These are phyloP conservation scores for Fonsecaea pedrosoi DNA, from an alignment of 2,329 filamentous ascomycete species.

Conservation along the genomic window DNA sequence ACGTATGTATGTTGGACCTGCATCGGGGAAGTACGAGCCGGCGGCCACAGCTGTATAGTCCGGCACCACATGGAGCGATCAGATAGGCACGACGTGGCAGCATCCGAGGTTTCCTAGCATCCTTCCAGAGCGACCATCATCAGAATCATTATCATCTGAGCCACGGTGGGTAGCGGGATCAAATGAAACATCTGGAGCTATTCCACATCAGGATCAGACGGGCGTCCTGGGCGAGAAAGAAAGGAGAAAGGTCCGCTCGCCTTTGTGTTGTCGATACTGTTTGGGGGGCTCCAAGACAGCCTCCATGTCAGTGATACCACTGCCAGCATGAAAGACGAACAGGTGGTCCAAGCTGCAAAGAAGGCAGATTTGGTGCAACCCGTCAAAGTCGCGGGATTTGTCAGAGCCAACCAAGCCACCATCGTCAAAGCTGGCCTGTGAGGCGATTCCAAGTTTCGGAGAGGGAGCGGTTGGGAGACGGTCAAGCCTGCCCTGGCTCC, in stretches of 20 bases:
- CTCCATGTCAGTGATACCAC: slow-evolving; percentile 23
- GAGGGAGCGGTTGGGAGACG: slow-evolving; percentile 15
- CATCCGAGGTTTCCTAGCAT: slow-evolving; percentile 19
- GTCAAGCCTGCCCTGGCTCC: slow-evolving; percentile 8
- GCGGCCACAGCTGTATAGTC: slow-evolving; percentile 22
- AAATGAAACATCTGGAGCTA: slow-evolving; percentile 28
- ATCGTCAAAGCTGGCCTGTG: slow-evolving; percentile 5
- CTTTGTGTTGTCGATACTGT: slow-evolving; percentile 8
- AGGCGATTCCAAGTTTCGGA: slow-evolving; percentile 11
- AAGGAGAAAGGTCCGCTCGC: neutral
- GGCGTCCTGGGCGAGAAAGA: slow-evolving; percentile 3
- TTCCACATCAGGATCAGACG: slow-evolving; percentile 24
- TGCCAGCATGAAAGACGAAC: slow-evolving; percentile 31
- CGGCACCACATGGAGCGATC: slow-evolving; percentile 24
- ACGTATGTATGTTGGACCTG: slow-evolving; percentile 31
- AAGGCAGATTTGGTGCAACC: slow-evolving; percentile 28
- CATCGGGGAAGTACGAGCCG: slow-evolving; percentile 34
- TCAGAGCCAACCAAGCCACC: slow-evolving; percentile 25
- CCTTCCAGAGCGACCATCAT: slow-evolving; percentile 8
- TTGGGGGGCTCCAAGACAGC: slow-evolving; percentile 10
- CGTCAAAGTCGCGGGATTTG: slow-evolving; percentile 37
- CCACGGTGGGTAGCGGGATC: slow-evolving; percentile 4
- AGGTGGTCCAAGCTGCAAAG: slow-evolving; percentile 37
- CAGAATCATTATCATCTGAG: slow-evolving; percentile 9
- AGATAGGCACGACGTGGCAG: slow-evolving; percentile 20